Evolutionary conservation across 345 rosid genomes (phyloP).

Genomic region (Murraya paniculata): DNA sequence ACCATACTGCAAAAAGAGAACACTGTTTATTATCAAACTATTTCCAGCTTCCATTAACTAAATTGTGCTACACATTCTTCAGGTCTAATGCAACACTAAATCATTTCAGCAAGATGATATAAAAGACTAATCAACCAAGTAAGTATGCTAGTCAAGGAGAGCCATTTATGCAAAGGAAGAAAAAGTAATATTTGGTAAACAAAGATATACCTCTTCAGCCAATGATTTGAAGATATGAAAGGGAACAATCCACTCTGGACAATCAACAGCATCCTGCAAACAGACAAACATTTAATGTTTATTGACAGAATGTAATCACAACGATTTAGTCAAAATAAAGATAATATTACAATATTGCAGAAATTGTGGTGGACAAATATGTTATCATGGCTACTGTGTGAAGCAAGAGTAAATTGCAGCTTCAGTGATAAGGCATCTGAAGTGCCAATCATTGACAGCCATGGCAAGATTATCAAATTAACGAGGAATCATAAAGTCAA

Average conservation of each 20-base stretch:
- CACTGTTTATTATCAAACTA: not conserved
- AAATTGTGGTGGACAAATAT: not conserved
- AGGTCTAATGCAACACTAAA: not conserved
- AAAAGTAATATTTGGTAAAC: not conserved
- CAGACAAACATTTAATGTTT: not conserved
- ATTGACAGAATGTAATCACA: not conserved
- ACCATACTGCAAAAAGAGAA: slow-evolving; percentile 55
- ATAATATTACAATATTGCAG: not conserved
- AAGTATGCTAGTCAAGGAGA: not conserved
- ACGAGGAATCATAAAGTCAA: not conserved
- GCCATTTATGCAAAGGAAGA: not conserved
- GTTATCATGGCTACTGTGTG: too few species aligned
- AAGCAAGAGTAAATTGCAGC: too few species aligned
- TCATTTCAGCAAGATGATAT: not conserved
- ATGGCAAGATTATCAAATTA: not conserved
- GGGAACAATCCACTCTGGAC: slow-evolving; percentile 99
- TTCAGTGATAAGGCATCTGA: not conserved
- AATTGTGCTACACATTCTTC: not conserved
- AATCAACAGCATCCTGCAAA: slow-evolving; percentile 92
- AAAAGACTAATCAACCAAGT: not conserved
- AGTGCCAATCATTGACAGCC: not conserved
- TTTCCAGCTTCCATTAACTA: not conserved
- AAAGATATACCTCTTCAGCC: slow-evolving; percentile 80
- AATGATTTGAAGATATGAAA: slow-evolving; percentile 79
- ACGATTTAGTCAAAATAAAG: not conserved